phyloP scores from a whole-genome alignment of 768 basidiomycete genomes.

The Clitopilus passeckerianus region DNA sequence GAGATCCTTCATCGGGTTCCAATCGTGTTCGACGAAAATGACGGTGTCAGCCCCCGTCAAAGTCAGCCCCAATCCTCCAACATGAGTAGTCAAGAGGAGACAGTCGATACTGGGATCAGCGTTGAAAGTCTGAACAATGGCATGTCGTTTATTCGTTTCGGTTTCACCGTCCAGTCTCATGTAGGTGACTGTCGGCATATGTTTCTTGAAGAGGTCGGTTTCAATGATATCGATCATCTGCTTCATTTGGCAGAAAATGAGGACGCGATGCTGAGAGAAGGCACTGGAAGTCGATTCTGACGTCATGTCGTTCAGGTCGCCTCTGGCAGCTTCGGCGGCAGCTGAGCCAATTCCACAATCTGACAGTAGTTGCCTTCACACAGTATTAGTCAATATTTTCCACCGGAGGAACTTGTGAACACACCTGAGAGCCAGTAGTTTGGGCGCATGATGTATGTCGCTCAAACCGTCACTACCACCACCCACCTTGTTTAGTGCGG shows the following conservation, averaged over 20 bases:
- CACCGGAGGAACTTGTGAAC: slow-evolving; percentile 18
- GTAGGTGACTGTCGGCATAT: slow-evolving; percentile 96
- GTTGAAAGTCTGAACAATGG: slow-evolving; percentile 97
- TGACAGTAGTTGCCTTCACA: slow-evolving; percentile 76
- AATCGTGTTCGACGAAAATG: slow-evolving; percentile 99
- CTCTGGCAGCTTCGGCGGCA: slow-evolving; percentile 56
- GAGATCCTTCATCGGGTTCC: slow-evolving; percentile 99
- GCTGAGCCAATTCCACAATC: slow-evolving; percentile 90
- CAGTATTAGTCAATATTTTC: neutral
- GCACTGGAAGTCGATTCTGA: slow-evolving; percentile 41
- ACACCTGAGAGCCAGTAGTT: slow-evolving; percentile 85
- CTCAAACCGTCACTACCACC: slow-evolving; percentile 42
- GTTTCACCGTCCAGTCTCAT: slow-evolving; percentile 96
- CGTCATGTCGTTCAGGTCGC: slow-evolving; percentile 59
- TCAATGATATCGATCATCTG: slow-evolving; percentile 99
- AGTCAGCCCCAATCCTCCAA: slow-evolving; percentile 93
- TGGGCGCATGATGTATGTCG: slow-evolving; percentile 91
- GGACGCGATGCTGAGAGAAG: slow-evolving; percentile 94
- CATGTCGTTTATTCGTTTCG: slow-evolving; percentile 91
- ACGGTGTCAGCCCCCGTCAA: slow-evolving; percentile 98
- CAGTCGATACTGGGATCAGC: slow-evolving; percentile 97
- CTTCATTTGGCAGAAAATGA: slow-evolving; percentile 99
- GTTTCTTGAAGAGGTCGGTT: slow-evolving; percentile 81
- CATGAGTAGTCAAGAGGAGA: slow-evolving; percentile 91
- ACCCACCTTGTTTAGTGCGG: slow-evolving; percentile 54